Conservation (phyloP, 1,139 yeast species). For the Geotrichum cucujoidarum region DNA sequence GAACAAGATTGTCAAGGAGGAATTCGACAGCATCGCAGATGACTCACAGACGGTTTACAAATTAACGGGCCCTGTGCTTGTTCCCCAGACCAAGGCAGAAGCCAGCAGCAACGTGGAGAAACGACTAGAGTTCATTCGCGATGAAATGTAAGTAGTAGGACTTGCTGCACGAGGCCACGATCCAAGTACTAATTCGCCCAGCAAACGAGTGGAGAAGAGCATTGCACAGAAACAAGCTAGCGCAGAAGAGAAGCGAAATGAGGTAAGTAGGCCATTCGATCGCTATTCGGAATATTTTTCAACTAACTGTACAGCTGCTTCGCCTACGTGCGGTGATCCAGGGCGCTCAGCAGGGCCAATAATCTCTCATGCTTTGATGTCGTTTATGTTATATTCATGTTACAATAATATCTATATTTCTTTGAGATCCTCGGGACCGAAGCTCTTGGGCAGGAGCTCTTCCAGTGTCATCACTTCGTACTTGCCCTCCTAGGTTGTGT, state of each 20-base stretch:
- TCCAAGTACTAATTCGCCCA: not conserved
- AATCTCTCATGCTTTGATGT: not conserved
- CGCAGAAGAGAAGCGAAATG: constrained; percentile 35
- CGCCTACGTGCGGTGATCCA: constrained; percentile 25
- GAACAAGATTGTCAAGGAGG: constrained; percentile 77
- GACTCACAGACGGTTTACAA: constrained; percentile 68
- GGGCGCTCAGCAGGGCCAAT: not conserved
- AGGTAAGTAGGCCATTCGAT: constrained; percentile 26
- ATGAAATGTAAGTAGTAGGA: constrained; percentile 60
- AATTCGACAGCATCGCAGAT: constrained; percentile 34
- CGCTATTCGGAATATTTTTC: not conserved
- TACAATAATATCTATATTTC: not conserved
- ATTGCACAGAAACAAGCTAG: constrained; percentile 33
- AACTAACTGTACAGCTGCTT: constrained; percentile 22
- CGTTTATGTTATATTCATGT: not conserved
- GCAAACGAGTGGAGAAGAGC: constrained; percentile 36
- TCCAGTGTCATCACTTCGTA: constrained; percentile 44
- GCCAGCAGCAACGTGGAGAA: constrained; percentile 79
- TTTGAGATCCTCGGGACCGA: constrained; percentile 72
- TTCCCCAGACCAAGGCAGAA: constrained; percentile 81
- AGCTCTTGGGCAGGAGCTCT: constrained; percentile 73
- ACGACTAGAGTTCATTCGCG: constrained; percentile 78
- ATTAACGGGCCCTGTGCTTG: constrained; percentile 83
- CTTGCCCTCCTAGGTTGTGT: constrained; percentile 21
- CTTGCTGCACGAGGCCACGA: not conserved